Conservation (phyloP, 768 basidiomycete species). For the Termitomyces sp. region DNA sequence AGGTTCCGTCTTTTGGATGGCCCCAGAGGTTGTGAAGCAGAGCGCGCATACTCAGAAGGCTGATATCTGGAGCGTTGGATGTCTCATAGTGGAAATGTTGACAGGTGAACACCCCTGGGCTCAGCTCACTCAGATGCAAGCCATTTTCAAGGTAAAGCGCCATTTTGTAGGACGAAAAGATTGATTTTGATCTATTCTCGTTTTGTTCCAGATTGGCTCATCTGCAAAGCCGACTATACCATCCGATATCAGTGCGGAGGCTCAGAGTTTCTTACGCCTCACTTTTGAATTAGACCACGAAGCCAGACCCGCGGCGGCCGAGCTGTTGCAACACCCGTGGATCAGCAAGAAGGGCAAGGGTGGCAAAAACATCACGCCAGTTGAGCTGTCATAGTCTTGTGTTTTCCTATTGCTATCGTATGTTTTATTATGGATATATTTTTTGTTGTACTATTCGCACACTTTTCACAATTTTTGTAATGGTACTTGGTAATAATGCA, state of each 20-base stretch:
- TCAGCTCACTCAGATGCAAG: slow-evolving; percentile 97
- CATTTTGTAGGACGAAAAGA: not conserved
- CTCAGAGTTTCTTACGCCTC: slow-evolving; percentile 77
- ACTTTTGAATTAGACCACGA: slow-evolving; percentile 87
- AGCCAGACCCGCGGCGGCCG: slow-evolving; percentile 72
- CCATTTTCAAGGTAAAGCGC: slow-evolving; percentile 82
- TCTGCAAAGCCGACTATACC: slow-evolving; percentile 85
- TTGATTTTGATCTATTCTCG: not conserved
- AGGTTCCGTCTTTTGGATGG: slow-evolving; percentile 99
- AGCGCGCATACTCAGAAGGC: slow-evolving; percentile 87
- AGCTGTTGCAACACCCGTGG: slow-evolving; percentile 74
- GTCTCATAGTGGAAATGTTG: slow-evolving; percentile 93
- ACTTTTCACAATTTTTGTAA: not conserved
- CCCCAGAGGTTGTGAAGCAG: slow-evolving; percentile 97
- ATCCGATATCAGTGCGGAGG: slow-evolving; percentile 85
- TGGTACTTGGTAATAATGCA: not conserved
- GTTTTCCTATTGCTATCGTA: slow-evolving; percentile 6
- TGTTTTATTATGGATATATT: slow-evolving; percentile 3
- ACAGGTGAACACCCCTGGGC: slow-evolving; percentile 97
- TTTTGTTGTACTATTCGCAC: slow-evolving; percentile 6
- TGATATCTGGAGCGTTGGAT: slow-evolving; percentile 96
- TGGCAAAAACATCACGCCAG: slow-evolving; percentile 6
- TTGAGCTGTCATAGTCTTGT: slow-evolving; percentile 6
- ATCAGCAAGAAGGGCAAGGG: slow-evolving; percentile 37
- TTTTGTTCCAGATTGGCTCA: slow-evolving; percentile 71